These are phyloP conservation scores for Fusarium pilosicola DNA, from an alignment of 2,329 filamentous ascomycete species.

Conservation along the genomic window DNA sequence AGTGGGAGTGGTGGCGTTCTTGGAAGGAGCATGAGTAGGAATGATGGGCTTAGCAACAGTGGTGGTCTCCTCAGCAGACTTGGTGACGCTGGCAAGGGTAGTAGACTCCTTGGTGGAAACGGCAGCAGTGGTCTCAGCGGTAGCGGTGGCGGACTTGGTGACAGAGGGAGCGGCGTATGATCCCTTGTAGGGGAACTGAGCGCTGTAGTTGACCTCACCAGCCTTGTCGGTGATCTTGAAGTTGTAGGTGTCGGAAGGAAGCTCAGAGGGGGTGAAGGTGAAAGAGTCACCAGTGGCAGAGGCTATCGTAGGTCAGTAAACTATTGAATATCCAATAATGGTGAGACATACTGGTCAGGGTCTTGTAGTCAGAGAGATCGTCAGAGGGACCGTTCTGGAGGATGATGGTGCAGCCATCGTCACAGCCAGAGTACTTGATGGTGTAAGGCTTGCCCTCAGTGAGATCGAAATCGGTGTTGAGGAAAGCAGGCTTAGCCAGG, in stretches of 20 bases:
- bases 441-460: conserved; percentile 47
- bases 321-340: too few species aligned
- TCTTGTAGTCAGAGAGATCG: conserved; percentile 46
- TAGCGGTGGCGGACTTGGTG: conserved; percentile 16
- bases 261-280: conserved; percentile 43
- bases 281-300: conserved; percentile 37
- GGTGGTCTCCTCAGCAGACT: conserved; percentile 22
- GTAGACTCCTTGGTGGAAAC: conserved; percentile 30
- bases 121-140: conserved; percentile 20
- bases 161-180: conserved; percentile 28
- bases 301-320: conserved; percentile 12
- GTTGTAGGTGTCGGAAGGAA: conserved; percentile 48
- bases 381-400: conserved; percentile 46
- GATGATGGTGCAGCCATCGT: conserved; percentile 48
- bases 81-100: conserved; percentile 33
- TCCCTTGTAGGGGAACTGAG: conserved; percentile 46
- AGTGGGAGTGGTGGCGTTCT: conserved; percentile 22
- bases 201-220: conserved; percentile 47
- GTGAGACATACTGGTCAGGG: conserved; percentile 46
- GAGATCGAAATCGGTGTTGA: conserved; percentile 47
- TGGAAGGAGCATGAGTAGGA: conserved; percentile 25
- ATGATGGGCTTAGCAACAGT: conserved; percentile 23
- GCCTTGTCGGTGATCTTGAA: conserved; percentile 49
- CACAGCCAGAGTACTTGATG: conserved; percentile 48
- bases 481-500: conserved; percentile 46